A percentile compares a stretch with the other conserved stretches of the same genome.
Conservation (phyloP, 176 grass and related monocot genomes). For the Oryza officinalis region DNA sequence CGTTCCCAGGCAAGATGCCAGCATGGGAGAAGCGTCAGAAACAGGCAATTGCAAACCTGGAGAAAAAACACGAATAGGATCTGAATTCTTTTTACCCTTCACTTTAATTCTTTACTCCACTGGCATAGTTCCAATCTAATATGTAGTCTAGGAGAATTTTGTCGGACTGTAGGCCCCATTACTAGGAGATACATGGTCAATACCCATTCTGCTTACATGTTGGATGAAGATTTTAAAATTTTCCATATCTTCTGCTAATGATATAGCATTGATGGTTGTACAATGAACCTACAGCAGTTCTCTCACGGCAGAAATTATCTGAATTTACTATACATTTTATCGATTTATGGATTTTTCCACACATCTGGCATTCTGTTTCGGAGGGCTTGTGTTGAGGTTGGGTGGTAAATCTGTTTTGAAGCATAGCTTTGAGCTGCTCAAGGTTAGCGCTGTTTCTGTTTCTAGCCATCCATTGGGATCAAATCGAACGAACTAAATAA, state of each 20-base stretch:
- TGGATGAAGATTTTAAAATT: not conserved
- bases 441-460: no score
- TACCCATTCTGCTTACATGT: constrained; percentile 11
- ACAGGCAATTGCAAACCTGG: constrained; percentile 56
- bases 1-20: constrained; percentile 87
- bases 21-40: constrained; percentile 85
- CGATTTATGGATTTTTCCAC: not conserved
- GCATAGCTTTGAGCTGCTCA: no score
- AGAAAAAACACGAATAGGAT: constrained; percentile 73
- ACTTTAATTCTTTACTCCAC: constrained; percentile 29
- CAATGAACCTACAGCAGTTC: not conserved
- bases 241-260: constrained; percentile 33
- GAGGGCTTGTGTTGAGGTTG: not conserved
- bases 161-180: constrained; percentile 30
- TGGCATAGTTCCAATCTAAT: constrained; percentile 40
- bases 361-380: no score
- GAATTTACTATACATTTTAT: not conserved
- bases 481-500: no score
- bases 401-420: no score
- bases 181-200: constrained; percentile 28
- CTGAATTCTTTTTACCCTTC: constrained; percentile 9
- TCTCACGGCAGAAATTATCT: not conserved
- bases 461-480: no score
- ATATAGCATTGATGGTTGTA: constrained; percentile 10
- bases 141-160: constrained; percentile 61